These are phyloP conservation scores for Aspergillus tanneri DNA, from an alignment of 2,329 filamentous ascomycete species.

Conservation along the genomic window DNA sequence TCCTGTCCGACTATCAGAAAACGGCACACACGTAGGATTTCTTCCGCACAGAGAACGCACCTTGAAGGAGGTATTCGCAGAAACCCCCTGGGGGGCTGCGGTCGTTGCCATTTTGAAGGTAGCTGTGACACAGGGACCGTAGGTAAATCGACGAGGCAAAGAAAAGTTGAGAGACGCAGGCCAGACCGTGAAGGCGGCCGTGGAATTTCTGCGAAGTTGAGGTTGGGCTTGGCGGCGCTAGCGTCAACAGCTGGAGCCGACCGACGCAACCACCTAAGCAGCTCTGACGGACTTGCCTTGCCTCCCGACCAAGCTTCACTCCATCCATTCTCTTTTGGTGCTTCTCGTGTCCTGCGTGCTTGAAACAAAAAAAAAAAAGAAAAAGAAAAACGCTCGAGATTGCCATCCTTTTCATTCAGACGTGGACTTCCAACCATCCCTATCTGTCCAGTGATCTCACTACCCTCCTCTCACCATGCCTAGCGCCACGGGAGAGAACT, in stretches of 20 bases:
- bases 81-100: conserved; percentile 48
- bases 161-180: conserved; percentile 21
- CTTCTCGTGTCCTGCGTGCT: no score
- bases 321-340: no score
- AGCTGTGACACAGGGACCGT: conserved; percentile 27
- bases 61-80: conserved; percentile 67
- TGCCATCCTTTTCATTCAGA: conserved; percentile 4
- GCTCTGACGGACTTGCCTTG: conserved; percentile 30
- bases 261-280: conserved; percentile 16
- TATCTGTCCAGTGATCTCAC: conserved; percentile 19
- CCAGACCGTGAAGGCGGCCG: conserved; percentile 23
- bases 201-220: conserved; percentile 42
- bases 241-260: conserved; percentile 37
- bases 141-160: conserved; percentile 13
- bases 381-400: no score
- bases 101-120: conserved; percentile 52
- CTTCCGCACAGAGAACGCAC: conserved; percentile 39
- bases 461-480: conserved; percentile 62
- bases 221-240: conserved; percentile 38
- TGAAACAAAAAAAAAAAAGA: no score
- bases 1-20: conserved; percentile 53
- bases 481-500: conserved; percentile 88
- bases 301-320: conserved; percentile 14
- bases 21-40: conserved; percentile 29
- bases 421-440: conserved; percentile 7